Base-by-base conservation (phyloP, 176 grass and related monocot genomes). In the Eremochloa ophiuroides region DNA sequence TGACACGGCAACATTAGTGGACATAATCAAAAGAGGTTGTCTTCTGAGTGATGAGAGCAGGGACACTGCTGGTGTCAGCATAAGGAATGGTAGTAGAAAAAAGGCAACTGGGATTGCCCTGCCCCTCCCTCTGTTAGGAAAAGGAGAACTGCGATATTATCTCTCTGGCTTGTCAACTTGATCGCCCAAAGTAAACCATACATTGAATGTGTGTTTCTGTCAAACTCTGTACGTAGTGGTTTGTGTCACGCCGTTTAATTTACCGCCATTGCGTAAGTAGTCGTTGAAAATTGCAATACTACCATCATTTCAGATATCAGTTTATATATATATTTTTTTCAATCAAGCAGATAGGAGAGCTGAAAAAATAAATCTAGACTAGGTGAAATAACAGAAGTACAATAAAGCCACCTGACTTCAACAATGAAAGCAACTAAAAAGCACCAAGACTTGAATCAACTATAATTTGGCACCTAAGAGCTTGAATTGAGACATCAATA, bases 1-100 rank as follows among this genome's bases (percentile, higher is more conserved):
- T 76, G 87, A 85, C 82, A 85, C 82, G 87, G 33, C 51, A 69
- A 35, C 23, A 20, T 48, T 59, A 73, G 69, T 39, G 70, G 47
- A 5, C 39, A 69, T 70, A 63, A 70, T 80, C 47, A 69, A 88
- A 79, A 60, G 60, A 27, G 16, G 9, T 17, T 46, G 61, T 59
- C 62, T 0, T n/a, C 6, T 3, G 62, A 38, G 51, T 47, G 77
- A 83, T 47, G 39, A 61, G 40, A 71, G 69, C 27, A 53, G 72
- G 27, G 14, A 66, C 25, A 42, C 30, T 40, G 75, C 76, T 75
- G 63, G 33, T 40, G 69, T 88, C 41, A 87, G 67, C 78, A 87
- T 70, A 6, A 6, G 25, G 3, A 8, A 23, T 25, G 37, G 53
- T 35, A 20, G 69, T 29, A 60, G 10, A 81, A 82, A 71, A 23